These are phyloP conservation scores for Calonectria multiphialidica DNA, from an alignment of 2,329 filamentous ascomycete genomes.

Conservation along the genomic window DNA sequence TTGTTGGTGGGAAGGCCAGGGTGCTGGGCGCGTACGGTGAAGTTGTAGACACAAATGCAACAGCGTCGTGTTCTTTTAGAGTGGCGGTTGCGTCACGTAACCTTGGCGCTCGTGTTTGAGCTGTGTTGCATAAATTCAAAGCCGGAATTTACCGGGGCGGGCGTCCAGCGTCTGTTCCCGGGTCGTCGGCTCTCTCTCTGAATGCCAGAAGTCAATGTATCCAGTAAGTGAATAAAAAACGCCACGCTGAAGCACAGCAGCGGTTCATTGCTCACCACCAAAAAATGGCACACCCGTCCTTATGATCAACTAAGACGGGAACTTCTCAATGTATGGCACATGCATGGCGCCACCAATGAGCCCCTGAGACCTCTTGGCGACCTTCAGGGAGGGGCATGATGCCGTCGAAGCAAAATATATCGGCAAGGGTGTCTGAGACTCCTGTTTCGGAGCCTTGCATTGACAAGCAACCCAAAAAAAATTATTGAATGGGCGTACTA, in stretches of 20 bases:
- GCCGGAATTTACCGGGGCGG: conserved; percentile 38
- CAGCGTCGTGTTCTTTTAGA: conserved; percentile 24
- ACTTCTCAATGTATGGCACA: not conserved
- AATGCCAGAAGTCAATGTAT: not conserved
- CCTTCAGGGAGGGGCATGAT: not conserved
- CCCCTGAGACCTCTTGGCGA: not conserved
- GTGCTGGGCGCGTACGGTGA: not conserved
- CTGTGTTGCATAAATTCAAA: conserved; percentile 28
- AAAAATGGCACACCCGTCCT: not conserved
- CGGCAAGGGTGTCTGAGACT: conserved; percentile 2
- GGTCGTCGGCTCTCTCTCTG: not conserved
- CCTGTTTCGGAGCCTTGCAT: not conserved
- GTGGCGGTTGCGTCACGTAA: conserved; percentile 42
- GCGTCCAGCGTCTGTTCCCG: not conserved
- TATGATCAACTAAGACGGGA: not conserved
- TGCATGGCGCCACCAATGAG: conserved; percentile 16
- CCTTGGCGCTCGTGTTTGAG: conserved; percentile 33
- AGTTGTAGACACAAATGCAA: conserved; percentile 12
- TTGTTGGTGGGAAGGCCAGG: conserved; percentile 15
- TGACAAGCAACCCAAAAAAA: too few species aligned
- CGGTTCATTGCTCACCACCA: conserved; percentile 1
- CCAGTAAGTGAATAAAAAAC: not conserved
- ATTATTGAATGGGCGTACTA: not conserved
- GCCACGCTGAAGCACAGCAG: not conserved
- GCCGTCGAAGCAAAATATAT: not conserved